Percentiles rank a stretch among this genome's conserved stretches.
Conservation (phyloP, 371 early-diverging fungal genomes). For the Dinochytrium kinnereticum region DNA sequence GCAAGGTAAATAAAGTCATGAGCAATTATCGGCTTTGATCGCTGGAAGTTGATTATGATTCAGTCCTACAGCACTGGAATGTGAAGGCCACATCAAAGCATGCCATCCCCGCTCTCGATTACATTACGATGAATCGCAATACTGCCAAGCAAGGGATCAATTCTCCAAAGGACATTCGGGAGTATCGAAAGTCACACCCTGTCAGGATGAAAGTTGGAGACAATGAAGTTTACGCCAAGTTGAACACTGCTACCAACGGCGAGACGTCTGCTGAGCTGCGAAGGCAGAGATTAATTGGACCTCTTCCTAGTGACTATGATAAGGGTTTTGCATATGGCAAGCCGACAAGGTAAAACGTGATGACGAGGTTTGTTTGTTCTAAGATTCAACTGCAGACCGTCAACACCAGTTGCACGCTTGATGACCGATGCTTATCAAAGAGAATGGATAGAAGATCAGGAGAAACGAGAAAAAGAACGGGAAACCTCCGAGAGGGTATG, state of each 20-base stretch:
- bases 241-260: constrained; percentile 20
- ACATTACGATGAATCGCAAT: constrained; percentile 61
- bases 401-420: constrained; percentile 55
- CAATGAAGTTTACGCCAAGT: constrained; percentile 20
- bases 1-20: constrained; percentile 35
- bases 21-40: background rate
- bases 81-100: constrained; percentile 48
- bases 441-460: constrained; percentile 50
- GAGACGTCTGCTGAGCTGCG: constrained; percentile 23
- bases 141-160: constrained; percentile 52
- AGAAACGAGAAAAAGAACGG: constrained; percentile 31
- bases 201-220: constrained; percentile 53
- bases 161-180: constrained; percentile 44
- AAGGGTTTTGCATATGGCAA: constrained; percentile 57
- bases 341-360: constrained; percentile 49
- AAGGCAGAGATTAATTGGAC: constrained; percentile 30
- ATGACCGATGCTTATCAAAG: constrained; percentile 60
- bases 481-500: constrained; percentile 1
- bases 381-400: constrained; percentile 42
- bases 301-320: constrained; percentile 54
- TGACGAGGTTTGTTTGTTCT: background rate
- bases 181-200: constrained; percentile 52
- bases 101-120: constrained; percentile 55
- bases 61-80: constrained; percentile 57
- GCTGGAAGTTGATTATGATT: background rate